Conservation (phyloP, 768 basidiomycete species). For the Phylloporus arenicola region DNA sequence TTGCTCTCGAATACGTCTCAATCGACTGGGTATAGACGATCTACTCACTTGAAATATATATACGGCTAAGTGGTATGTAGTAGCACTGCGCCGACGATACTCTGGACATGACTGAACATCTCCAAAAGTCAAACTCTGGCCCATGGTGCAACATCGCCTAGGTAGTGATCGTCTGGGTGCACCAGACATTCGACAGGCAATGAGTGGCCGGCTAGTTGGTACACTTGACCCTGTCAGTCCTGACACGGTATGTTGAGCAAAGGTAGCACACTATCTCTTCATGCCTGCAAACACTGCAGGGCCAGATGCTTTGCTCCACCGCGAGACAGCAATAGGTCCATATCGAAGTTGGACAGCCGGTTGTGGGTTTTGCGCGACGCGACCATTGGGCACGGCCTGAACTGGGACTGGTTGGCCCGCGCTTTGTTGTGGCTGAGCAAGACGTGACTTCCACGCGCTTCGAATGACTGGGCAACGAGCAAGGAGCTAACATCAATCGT, state of each 20-base stretch:
- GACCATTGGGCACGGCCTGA: constrained; percentile 19
- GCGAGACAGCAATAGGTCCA: constrained; percentile 58
- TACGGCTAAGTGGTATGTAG: constrained; percentile 12
- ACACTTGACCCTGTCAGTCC: constrained; percentile 4
- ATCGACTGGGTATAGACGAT: constrained; percentile 28
- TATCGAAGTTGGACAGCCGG: constrained; percentile 37
- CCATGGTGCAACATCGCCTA: constrained; percentile 3
- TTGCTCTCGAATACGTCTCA: constrained; percentile 33
- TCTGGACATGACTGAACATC: constrained; percentile 3
- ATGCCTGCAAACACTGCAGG: constrained; percentile 58
- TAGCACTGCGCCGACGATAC: constrained; percentile 5
- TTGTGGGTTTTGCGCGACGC: constrained; percentile 15
- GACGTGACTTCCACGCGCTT: constrained; percentile 69
- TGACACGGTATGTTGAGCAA: constrained; percentile 1
- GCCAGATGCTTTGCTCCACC: constrained; percentile 72
- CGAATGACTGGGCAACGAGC: constrained; percentile 59
- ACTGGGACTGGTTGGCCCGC: constrained; percentile 18
- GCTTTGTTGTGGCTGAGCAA: constrained; percentile 34
- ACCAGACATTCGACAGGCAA: not conserved
- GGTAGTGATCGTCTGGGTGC: constrained; percentile 5
- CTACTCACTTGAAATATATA: constrained; percentile 14
- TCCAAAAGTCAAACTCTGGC: not conserved
- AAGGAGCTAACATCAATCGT: constrained; percentile 49
- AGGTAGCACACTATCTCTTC: constrained; percentile 42
- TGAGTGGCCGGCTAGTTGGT: constrained; percentile 1